Conservation (phyloP, 768 basidiomycete genomes). For the Phaeotremella skinneri region DNA sequence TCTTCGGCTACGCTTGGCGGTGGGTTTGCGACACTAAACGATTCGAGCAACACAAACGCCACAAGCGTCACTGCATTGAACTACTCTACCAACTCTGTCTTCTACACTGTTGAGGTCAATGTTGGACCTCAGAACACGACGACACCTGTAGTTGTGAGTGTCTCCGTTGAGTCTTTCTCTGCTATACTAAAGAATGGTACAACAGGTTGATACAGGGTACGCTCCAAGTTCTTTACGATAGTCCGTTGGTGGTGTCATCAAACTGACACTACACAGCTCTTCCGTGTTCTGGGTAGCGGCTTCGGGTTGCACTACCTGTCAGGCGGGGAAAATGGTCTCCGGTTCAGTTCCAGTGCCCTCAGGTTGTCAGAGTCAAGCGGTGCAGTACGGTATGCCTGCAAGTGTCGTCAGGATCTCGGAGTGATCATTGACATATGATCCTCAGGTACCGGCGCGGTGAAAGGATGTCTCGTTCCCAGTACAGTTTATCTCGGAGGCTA, state of each 20-base stretch:
- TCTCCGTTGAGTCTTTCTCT: neutral
- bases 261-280: neutral
- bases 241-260: no score
- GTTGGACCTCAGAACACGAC: neutral
- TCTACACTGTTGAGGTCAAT: neutral
- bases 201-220: conserved; percentile 1
- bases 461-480: neutral
- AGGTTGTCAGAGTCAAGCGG: neutral
- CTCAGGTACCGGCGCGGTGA: neutral
- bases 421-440: neutral
- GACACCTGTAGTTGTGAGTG: neutral
- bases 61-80: no score
- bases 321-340: neutral
- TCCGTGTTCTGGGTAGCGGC: neutral
- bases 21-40: no score
- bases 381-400: neutral
- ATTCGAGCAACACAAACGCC: no score
- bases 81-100: no score
- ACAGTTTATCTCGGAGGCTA: neutral
- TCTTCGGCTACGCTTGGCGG: no score
- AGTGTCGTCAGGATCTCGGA: neutral
- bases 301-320: neutral
- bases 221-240: neutral
- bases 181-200: neutral
- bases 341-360: neutral